These are phyloP conservation scores for Carex myosuroides DNA, from an alignment of 176 grass and related monocot species.

Conservation along the genomic window DNA sequence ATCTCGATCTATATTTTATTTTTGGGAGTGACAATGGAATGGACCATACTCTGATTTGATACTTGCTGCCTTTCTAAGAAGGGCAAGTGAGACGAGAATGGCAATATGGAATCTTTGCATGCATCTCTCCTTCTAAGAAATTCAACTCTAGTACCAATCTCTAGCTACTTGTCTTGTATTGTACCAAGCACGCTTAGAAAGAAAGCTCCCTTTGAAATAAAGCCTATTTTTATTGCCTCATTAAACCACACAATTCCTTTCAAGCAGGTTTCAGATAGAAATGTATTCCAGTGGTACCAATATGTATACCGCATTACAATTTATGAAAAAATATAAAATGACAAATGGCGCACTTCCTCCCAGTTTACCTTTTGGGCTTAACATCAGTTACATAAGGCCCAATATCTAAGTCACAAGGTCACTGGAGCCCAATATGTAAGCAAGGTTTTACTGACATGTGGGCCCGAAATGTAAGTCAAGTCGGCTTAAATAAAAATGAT, in stretches of 20 bases:
- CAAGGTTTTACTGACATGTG: background rate
- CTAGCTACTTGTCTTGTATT: slow-evolving; percentile 26
- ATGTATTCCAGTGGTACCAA: background rate
- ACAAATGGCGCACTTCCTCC: background rate
- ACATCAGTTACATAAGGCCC: background rate
- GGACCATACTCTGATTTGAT: slow-evolving; percentile 23
- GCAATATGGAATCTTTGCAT: background rate
- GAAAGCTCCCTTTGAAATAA: slow-evolving; percentile 17
- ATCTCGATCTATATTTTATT: background rate
- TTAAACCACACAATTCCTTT: background rate
- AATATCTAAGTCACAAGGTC: background rate
- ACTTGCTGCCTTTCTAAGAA: slow-evolving; percentile 12
- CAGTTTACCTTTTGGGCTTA: background rate
- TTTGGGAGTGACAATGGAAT: background rate
- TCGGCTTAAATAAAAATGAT: background rate
- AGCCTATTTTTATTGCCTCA: too few relatives aligned
- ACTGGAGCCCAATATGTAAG: background rate
- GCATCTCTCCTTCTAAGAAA: slow-evolving; percentile 7
- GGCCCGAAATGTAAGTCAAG: background rate
- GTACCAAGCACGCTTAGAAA: slow-evolving; percentile 29
- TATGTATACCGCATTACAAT: background rate
- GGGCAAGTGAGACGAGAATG: background rate
- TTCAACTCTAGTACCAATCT: slow-evolving; percentile 33
- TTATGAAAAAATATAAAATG: background rate
- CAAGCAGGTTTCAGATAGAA: too few relatives aligned